Base-by-base conservation (phyloP, 371 early-diverging fungal species). In the Phascolomyces articulosus region DNA sequence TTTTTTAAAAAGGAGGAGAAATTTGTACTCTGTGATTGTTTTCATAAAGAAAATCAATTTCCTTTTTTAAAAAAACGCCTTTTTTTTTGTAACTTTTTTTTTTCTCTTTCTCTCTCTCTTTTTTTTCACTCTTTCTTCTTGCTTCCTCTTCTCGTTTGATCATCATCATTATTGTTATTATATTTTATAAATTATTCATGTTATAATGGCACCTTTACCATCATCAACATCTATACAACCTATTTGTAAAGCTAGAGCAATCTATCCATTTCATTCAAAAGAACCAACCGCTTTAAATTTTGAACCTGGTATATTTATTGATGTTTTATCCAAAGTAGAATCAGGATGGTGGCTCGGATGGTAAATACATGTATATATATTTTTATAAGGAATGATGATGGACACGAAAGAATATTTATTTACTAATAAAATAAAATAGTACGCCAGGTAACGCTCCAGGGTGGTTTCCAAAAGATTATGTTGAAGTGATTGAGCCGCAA, bases 341-440 rank as follows among this genome's bases (percentile, higher is more conserved):
- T 87, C 93, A 8, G 96, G 96, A 13, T 96, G 96, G 96, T 96
- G 96, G 96, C 91, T 95, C 75, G 94, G 93, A 20, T 72, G 71
- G 76, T 87, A 47, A 6, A 23, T n/a, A 56, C 38, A 38, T 62
- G 56, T n/a, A 48, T 20, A 8, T 20, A 24, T 24, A 23, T 8
- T n/a, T 51, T 21, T 24, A 7, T 87, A n/a, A 18, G 16, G 16
- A 44, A 16, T 4, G n/a, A 44, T 8, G 16, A n/a, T 44, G 44
- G 15, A 16, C 44, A 18, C 44, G 11, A 34, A 34, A 34, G 6
- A 34, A 34, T 6, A 11, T 34, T 34, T 9, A 34, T 9, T 34
- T 11, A 44, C 44, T 18, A 44, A 44, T 13, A 4, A 44, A 44
- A 6, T 13, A 44, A 8, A 15, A 15, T 23, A 51, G 51, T 24